Conservation (phyloP, 1,139 yeast species). For the Blastobotrys elegans region DNA sequence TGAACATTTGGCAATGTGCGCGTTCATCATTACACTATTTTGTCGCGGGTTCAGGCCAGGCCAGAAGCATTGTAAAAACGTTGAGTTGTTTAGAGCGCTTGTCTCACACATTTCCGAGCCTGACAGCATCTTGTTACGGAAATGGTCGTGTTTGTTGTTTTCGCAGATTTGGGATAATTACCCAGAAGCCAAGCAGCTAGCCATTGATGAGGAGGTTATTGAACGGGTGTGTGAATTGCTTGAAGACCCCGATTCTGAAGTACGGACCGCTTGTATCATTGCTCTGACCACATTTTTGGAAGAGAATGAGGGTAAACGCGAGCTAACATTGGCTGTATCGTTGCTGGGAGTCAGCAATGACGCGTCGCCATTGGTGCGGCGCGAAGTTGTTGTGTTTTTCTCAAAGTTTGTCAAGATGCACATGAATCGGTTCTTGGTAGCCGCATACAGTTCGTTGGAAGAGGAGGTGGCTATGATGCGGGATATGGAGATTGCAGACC, state of each 20-base stretch:
- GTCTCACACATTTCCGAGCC: conserved; percentile 61
- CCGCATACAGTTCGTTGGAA: conserved; percentile 81
- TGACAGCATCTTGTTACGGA: conserved; percentile 81
- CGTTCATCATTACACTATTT: conserved; percentile 79
- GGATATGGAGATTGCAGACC: conserved; percentile 53
- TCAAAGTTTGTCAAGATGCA: conserved; percentile 71
- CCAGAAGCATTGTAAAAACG: conserved; percentile 71
- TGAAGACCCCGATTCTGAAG: conserved; percentile 92
- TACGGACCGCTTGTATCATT: conserved; percentile 74
- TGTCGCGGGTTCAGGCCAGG: conserved; percentile 76
- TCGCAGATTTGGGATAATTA: conserved; percentile 73
- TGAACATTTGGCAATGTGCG: conserved; percentile 94
- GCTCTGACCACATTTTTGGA: conserved; percentile 71
- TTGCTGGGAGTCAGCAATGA: conserved; percentile 58
- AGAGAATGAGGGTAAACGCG: conserved; percentile 42
- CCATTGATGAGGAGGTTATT: conserved; percentile 60
- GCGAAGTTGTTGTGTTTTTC: conserved; percentile 74
- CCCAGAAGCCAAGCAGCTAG: conserved; percentile 71
- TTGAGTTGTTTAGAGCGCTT: conserved; percentile 67
- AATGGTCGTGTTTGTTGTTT: conserved; percentile 82
- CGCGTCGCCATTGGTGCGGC: conserved; percentile 84
- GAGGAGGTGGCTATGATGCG: conserved; percentile 72
- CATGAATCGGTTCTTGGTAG: conserved; percentile 70
- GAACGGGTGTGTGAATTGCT: conserved; percentile 53
- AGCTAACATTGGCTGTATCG: conserved; percentile 42